Percentiles rank a stretch among this genome's conserved stretches.
Evolutionary conservation across 2,329 filamentous ascomycete genomes (phyloP).

Genomic region (Trichoderma gracile): DNA sequence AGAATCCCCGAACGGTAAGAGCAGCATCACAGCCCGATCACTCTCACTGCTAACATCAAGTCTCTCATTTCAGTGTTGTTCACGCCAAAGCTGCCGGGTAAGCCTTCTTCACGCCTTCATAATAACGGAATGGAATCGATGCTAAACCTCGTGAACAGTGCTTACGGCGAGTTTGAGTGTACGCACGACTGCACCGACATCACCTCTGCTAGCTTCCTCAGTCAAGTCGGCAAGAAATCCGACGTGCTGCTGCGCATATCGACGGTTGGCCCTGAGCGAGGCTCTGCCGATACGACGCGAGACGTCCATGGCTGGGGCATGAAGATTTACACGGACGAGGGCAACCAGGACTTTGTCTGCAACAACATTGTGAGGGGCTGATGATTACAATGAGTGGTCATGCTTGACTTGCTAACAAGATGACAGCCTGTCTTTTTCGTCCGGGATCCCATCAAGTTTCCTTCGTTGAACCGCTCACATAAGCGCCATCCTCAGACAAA

Average conservation of each 20-base stretch:
- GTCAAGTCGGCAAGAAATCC: slow-evolving; percentile 52
- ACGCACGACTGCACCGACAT: slow-evolving; percentile 48
- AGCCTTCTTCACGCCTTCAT: neutral
- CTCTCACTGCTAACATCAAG: neutral
- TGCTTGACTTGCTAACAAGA: too few relatives aligned
- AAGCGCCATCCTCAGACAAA: slow-evolving; percentile 48
- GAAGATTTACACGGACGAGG: slow-evolving; percentile 63
- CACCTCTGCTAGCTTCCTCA: slow-evolving; percentile 56
- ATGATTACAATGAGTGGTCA: neutral
- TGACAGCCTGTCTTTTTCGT: slow-evolving; percentile 49
- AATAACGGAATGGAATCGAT: neutral
- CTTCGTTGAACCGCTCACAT: slow-evolving; percentile 47
- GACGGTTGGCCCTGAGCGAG: slow-evolving; percentile 66
- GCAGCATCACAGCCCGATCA: neutral
- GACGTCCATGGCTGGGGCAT: slow-evolving; percentile 68
- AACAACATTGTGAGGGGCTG: slow-evolving; percentile 58
- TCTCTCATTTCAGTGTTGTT: slow-evolving; percentile 26
- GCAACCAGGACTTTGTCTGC: slow-evolving; percentile 64
- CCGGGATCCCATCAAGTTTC: slow-evolving; percentile 51
- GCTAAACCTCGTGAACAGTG: slow-evolving; percentile 28
- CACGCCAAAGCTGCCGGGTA: slow-evolving; percentile 39
- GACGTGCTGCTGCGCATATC: slow-evolving; percentile 67
- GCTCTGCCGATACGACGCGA: slow-evolving; percentile 65
- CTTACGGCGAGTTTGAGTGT: slow-evolving; percentile 59
- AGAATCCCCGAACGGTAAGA: slow-evolving; percentile 18